phyloP scores from a whole-genome alignment of 75 land plant genomes.

The Larix kaempferi region DNA sequence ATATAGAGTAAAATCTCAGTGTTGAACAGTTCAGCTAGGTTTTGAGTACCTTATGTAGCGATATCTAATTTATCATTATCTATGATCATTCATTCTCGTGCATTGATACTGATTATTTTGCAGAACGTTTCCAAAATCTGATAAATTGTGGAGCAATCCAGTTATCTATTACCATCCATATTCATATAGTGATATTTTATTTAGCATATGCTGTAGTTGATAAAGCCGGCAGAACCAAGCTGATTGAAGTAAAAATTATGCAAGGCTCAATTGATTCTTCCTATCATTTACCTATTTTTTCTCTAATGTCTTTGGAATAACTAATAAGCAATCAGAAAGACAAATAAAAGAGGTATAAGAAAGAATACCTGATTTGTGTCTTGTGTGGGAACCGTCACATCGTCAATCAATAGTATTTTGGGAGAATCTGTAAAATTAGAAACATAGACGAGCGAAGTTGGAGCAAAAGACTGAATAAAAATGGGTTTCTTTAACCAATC shows the following conservation, averaged over 20 bases:
- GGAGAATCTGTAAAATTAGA: constrained; percentile 83
- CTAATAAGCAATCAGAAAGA: background rate
- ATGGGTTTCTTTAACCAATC: constrained; percentile 79
- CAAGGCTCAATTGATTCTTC: too few relatives aligned
- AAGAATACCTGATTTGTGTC: constrained; percentile 92
- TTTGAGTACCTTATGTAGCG: background rate
- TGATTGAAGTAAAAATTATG: too few relatives aligned
- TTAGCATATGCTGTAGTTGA: too few relatives aligned
- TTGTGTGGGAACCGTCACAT: constrained; percentile 62
- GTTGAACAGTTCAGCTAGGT: background rate
- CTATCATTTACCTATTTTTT: background rate
- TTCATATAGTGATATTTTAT: too few relatives aligned
- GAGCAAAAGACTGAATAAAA: constrained; percentile 95
- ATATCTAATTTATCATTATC: too few relatives aligned
- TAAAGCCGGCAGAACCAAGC: too few relatives aligned
- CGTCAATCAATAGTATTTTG: constrained; percentile 80
- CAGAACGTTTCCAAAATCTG: too few relatives aligned
- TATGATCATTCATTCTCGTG: too few relatives aligned
- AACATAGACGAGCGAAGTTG: constrained; percentile 75
- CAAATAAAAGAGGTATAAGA: background rate
- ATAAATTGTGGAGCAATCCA: too few relatives aligned
- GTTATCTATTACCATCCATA: too few relatives aligned
- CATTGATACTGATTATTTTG: too few relatives aligned
- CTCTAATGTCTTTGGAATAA: background rate
- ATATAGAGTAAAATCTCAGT: background rate